phyloP scores from a whole-genome alignment of 306 rosid species.

The Trifolium dubium region DNA sequence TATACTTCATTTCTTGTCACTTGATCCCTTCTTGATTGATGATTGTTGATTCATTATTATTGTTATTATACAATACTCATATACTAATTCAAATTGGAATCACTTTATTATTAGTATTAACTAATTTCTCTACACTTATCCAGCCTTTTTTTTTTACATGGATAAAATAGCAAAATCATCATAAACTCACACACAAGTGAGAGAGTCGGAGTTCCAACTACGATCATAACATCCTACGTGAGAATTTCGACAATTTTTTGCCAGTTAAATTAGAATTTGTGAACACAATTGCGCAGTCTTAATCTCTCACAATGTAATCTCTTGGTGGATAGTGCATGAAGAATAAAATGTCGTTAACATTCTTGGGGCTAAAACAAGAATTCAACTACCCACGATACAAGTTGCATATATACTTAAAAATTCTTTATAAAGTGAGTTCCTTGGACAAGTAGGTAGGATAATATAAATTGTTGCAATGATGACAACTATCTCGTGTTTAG shows the following conservation, averaged over 20 bases:
- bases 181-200: too few species aligned
- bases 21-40: not conserved
- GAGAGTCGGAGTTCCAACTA: too few species aligned
- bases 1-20: constrained; percentile 3
- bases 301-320: not conserved
- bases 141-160: too few species aligned
- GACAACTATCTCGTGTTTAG: not conserved
- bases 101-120: not conserved
- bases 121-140: too few species aligned
- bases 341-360: too few species aligned
- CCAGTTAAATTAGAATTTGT: too few species aligned
- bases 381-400: not conserved
- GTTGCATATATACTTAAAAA: not conserved
- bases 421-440: not conserved
- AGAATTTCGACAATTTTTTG: too few species aligned
- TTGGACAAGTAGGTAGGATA: constrained; percentile 1
- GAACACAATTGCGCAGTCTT: not conserved
- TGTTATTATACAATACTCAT: not conserved
- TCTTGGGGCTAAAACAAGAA: too few species aligned
- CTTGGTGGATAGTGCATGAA: too few species aligned
- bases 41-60: not conserved
- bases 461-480: not conserved
- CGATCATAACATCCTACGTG: too few species aligned
- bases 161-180: too few species aligned
- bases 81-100: not conserved